These are phyloP conservation scores for Immersiporthe knoxdaviesiana DNA, from an alignment of 2,329 filamentous ascomycete genomes.

Conservation along the genomic window DNA sequence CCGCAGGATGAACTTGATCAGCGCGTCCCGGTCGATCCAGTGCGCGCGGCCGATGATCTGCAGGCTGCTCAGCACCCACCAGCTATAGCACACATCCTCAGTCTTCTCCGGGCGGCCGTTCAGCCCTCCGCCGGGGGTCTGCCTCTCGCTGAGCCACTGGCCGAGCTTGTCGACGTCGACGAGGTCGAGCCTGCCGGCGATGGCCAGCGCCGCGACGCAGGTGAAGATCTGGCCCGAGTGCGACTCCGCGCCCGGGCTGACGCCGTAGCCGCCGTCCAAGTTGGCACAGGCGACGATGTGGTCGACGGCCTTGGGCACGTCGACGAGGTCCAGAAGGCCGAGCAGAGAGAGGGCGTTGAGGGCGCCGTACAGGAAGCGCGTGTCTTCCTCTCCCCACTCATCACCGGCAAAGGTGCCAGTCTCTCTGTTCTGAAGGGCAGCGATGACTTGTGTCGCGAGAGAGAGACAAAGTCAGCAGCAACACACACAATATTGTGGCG, in stretches of 20 bases:
- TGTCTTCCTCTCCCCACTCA: slow-evolving; percentile 96
- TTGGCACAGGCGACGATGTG: slow-evolving; percentile 86
- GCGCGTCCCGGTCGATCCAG: slow-evolving; percentile 87
- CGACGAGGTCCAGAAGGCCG: slow-evolving; percentile 69
- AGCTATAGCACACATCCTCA: slow-evolving; percentile 97
- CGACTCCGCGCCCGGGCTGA: slow-evolving; percentile 86
- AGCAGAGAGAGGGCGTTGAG: slow-evolving; percentile 89
- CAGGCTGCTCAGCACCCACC: slow-evolving; percentile 95
- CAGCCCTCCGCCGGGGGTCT: slow-evolving; percentile 82
- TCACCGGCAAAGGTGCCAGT: slow-evolving; percentile 92
- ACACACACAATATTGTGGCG: no score
- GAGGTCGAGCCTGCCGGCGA: slow-evolving; percentile 79
- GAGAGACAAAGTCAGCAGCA: slow-evolving; percentile 8
- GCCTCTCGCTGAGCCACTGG: slow-evolving; percentile 90
- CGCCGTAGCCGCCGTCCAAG: slow-evolving; percentile 92
- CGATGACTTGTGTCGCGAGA: slow-evolving; percentile 67
- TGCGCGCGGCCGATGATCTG: slow-evolving; percentile 85
- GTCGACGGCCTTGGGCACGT: slow-evolving; percentile 78
- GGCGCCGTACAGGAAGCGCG: slow-evolving; percentile 88
- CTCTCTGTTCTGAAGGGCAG: slow-evolving; percentile 75
- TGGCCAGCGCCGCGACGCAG: slow-evolving; percentile 83
- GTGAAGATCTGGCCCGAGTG: slow-evolving; percentile 96
- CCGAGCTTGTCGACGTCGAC: slow-evolving; percentile 82
- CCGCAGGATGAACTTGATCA: slow-evolving; percentile 79
- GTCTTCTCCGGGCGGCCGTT: slow-evolving; percentile 95